These are phyloP conservation scores for Wickerhamiella lipophila DNA, from an alignment of 805 yeast species.

Conservation along the genomic window DNA sequence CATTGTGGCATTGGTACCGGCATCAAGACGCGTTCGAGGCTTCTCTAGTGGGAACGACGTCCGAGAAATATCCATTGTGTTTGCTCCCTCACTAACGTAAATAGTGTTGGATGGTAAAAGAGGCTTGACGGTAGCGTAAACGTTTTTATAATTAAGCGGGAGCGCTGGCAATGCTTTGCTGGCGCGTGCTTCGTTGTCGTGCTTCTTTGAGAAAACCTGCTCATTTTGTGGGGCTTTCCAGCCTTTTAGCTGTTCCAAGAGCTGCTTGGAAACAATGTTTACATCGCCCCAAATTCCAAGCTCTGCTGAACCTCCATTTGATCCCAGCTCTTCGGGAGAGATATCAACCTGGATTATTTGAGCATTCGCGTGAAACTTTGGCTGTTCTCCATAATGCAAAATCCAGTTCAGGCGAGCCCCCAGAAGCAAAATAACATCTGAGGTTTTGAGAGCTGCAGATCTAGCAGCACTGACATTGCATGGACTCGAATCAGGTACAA, in stretches of 20 bases:
- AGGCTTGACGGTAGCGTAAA: slow-evolving; percentile 38
- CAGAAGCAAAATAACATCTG: slow-evolving; percentile 47
- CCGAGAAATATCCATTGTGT: slow-evolving; percentile 62
- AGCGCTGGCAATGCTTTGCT: slow-evolving; percentile 26
- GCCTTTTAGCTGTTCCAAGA: slow-evolving; percentile 26
- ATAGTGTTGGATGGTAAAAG: slow-evolving; percentile 27
- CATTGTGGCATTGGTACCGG: slow-evolving; percentile 71
- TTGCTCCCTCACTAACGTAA: slow-evolving; percentile 59
- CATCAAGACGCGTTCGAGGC: slow-evolving; percentile 50
- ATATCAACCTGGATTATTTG: slow-evolving; percentile 47
- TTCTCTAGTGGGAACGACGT: slow-evolving; percentile 41
- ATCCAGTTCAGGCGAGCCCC: slow-evolving; percentile 70
- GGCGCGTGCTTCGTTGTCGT: slow-evolving; percentile 29
- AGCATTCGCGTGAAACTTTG: slow-evolving; percentile 37
- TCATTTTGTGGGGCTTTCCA: slow-evolving; percentile 30
- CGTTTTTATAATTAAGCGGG: slow-evolving; percentile 40
- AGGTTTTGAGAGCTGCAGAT: slow-evolving; percentile 41
- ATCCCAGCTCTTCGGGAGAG: slow-evolving; percentile 42
- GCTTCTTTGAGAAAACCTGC: slow-evolving; percentile 20
- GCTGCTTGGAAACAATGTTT: slow-evolving; percentile 30
- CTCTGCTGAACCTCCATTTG: slow-evolving; percentile 30
- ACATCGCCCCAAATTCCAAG: slow-evolving; percentile 49
- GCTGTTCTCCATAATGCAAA: slow-evolving; percentile 49
- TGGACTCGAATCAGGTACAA: slow-evolving; percentile 37
- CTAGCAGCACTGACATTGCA: slow-evolving; percentile 52